These are phyloP conservation scores for Apiotrichum gracile DNA, from an alignment of 1,284 basidiomycete species.

Conservation along the genomic window DNA sequence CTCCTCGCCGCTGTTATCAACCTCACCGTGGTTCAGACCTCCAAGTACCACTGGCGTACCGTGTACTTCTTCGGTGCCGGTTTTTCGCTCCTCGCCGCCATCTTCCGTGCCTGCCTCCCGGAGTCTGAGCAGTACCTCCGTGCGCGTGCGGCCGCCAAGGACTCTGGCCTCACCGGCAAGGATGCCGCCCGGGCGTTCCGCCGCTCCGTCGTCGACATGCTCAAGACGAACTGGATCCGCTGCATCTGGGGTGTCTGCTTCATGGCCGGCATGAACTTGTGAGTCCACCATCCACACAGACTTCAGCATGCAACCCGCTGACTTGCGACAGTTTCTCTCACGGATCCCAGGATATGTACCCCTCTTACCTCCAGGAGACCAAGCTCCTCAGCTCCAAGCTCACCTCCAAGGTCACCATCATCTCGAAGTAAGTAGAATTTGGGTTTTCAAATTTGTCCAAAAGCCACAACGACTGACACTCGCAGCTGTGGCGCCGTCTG, in stretches of 20 bases:
- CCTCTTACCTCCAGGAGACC: slow-evolving; percentile 21
- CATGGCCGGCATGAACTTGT: slow-evolving; percentile 79
- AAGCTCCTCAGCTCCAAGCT: slow-evolving; percentile 45
- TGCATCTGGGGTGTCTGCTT: slow-evolving; percentile 66
- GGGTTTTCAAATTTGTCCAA: too few relatives aligned
- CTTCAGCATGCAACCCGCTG: too few relatives aligned
- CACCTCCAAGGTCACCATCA: slow-evolving; percentile 78
- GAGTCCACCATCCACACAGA: too few relatives aligned
- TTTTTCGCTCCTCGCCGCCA: slow-evolving; percentile 63
- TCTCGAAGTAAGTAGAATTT: slow-evolving; percentile 50
- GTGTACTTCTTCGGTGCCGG: slow-evolving; percentile 55
- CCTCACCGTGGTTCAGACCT: slow-evolving; percentile 48
- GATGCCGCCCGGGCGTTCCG: slow-evolving; percentile 65
- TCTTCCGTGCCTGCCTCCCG: slow-evolving; percentile 64
- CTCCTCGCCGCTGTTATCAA: slow-evolving; percentile 60
- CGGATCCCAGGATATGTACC: slow-evolving; percentile 53
- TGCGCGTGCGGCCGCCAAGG: slow-evolving; percentile 28
- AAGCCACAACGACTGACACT: slow-evolving; percentile 12
- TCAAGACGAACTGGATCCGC: slow-evolving; percentile 68
- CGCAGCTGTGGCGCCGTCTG: slow-evolving; percentile 55
- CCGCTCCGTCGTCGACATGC: slow-evolving; percentile 62
- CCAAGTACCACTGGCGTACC: slow-evolving; percentile 44
- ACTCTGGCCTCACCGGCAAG: slow-evolving; percentile 38
- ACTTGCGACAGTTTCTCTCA: too few relatives aligned
- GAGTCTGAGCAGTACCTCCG: slow-evolving; percentile 67